Conservation (phyloP, 768 basidiomycete genomes). For the Pleurotus citrinopileatus region DNA sequence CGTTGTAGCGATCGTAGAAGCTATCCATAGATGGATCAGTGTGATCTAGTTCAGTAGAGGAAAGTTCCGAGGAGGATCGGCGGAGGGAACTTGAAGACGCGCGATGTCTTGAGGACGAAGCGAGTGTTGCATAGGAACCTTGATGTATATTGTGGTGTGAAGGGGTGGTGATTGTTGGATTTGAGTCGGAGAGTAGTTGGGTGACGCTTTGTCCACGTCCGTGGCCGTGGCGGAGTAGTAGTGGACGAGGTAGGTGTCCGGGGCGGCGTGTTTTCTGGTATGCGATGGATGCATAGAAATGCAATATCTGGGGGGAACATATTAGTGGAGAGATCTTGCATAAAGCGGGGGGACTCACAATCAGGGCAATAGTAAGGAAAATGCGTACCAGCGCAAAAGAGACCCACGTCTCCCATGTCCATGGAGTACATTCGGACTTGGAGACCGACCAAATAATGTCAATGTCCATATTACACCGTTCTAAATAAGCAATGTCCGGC, state of each 20-base stretch:
- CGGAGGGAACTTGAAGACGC: slow-evolving; percentile 2
- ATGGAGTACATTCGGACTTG: slow-evolving; percentile 24
- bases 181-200: not conserved
- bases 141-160: not conserved
- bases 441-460: slow-evolving; percentile 63
- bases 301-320: slow-evolving; percentile 9
- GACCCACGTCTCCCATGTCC: slow-evolving; percentile 54
- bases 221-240: not conserved
- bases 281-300: slow-evolving; percentile 26
- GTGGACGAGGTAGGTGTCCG: not conserved
- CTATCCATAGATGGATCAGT: slow-evolving; percentile 32
- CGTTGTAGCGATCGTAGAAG: slow-evolving; percentile 50
- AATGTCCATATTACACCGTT: slow-evolving; percentile 61
- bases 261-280: not conserved
- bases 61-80: not conserved
- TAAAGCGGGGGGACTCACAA: slow-evolving; percentile 40
- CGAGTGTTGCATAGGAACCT: slow-evolving; percentile 4
- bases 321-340: not conserved
- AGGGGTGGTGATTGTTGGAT: not conserved
- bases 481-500: slow-evolving; percentile 30
- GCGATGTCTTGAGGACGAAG: slow-evolving; percentile 3
- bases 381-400: slow-evolving; percentile 50
- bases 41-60: slow-evolving; percentile 12
- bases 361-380: slow-evolving; percentile 44
- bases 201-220: slow-evolving; percentile 6